Conservation (phyloP, 148 eudicot species). For the Rhododendron kiyosumense region DNA sequence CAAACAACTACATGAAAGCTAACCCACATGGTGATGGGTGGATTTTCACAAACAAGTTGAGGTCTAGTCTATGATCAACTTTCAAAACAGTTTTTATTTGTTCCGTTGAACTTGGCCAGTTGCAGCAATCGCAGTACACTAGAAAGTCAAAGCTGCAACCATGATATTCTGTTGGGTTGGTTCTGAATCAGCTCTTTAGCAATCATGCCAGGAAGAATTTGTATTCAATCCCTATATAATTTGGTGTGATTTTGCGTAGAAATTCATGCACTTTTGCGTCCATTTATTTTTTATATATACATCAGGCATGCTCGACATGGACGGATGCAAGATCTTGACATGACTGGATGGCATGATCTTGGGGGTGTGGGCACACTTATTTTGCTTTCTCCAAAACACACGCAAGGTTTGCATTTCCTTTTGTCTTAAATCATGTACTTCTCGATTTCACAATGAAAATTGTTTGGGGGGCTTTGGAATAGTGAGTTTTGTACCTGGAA, state of each 20-base stretch:
- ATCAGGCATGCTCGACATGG: no score
- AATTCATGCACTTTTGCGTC: not conserved
- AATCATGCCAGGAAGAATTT: not conserved
- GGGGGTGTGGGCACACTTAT: not conserved
- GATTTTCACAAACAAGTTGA: not conserved
- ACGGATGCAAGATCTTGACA: not conserved
- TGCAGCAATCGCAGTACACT: not conserved
- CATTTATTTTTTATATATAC: no score
- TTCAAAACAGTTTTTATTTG: not conserved
- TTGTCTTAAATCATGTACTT: no score
- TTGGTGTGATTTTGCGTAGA: not conserved
- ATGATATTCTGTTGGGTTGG: not conserved
- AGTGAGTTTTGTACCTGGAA: no score
- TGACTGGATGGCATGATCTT: not conserved
- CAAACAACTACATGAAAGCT: not conserved
- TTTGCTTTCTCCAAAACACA: not conserved
- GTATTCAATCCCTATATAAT: not conserved
- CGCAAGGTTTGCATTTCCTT: not conserved
- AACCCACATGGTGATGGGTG: not conserved
- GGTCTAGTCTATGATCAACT: not conserved
- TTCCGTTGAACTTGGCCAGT: not conserved
- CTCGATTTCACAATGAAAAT: no score
- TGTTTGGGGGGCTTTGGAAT: no score
- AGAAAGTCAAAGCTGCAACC: not conserved
- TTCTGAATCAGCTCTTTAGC: not conserved